Evolutionary conservation across 1,139 yeast species (phyloP).

Genomic region (Candida buenavistaensis): DNA sequence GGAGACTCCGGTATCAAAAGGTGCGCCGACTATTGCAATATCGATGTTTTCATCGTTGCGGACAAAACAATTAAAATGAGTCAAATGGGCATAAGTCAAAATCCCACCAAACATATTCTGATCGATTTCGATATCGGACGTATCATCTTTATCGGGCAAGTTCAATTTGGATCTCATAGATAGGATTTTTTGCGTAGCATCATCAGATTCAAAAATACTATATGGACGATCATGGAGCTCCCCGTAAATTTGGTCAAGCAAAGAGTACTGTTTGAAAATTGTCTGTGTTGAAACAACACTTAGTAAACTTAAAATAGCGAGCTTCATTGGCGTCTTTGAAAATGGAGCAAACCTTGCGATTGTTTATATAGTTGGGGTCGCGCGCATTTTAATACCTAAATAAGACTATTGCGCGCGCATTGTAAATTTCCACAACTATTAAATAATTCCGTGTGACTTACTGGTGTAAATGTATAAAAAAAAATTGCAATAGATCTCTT

Average conservation of each 20-base stretch:
- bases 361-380: too few species aligned
- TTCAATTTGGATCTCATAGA: constrained; percentile 21
- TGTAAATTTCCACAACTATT: too few species aligned
- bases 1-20: constrained; percentile 75
- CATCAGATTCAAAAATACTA: background rate
- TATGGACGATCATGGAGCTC: constrained; percentile 9
- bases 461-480: too few species aligned
- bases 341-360: too few species aligned
- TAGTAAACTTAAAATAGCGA: background rate
- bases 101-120: constrained; percentile 50
- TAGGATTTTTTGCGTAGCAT: background rate
- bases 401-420: too few species aligned
- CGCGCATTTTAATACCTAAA: too few species aligned
- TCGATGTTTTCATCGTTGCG: constrained; percentile 52
- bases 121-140: constrained; percentile 28
- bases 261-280: constrained; percentile 3
- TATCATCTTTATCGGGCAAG: constrained; percentile 39
- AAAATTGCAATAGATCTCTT: too few species aligned
- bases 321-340: too few species aligned
- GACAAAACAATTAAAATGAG: constrained; percentile 55
- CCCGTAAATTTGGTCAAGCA: constrained; percentile 15
- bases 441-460: too few species aligned
- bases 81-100: constrained; percentile 72
- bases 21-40: constrained; percentile 71
- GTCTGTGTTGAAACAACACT: background rate